Conservation (phyloP, 2,329 filamentous ascomycete genomes). For the Achaetomium macrosporum region DNA sequence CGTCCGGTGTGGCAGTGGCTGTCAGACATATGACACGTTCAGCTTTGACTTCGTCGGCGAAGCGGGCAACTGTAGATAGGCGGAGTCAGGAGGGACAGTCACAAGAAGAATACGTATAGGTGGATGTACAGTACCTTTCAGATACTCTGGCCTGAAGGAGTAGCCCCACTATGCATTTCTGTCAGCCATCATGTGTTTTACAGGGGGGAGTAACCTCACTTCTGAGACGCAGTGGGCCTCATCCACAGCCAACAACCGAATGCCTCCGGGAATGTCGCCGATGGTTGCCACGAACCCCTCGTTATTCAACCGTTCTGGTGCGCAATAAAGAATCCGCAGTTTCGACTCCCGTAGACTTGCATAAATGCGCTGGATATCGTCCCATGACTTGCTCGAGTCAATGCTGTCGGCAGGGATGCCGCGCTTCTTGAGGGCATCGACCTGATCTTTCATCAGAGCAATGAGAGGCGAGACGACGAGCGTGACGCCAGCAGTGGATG, state of each 20-base stretch:
- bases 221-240: constrained; percentile 54
- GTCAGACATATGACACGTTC: constrained; percentile 56
- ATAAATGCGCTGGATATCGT: constrained; percentile 38
- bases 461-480: constrained; percentile 53
- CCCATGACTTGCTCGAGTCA: constrained; percentile 49
- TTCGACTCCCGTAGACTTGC: constrained; percentile 38
- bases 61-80: constrained; percentile 42
- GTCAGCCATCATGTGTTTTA: no score
- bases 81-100: no score
- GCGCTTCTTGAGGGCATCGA: constrained; percentile 45
- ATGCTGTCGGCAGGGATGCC: constrained; percentile 49
- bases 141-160: constrained; percentile 45
- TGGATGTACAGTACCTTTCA: constrained; percentile 32
- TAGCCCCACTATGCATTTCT: constrained; percentile 39
- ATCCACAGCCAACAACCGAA: constrained; percentile 52
- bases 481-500: constrained; percentile 40
- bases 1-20: constrained; percentile 52
- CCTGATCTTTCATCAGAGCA: constrained; percentile 56
- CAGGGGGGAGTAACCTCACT: no score
- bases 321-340: constrained; percentile 51
- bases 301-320: constrained; percentile 56
- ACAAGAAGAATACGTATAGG: no score
- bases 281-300: constrained; percentile 53
- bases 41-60: constrained; percentile 48
- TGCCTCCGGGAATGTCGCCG: constrained; percentile 47